phyloP scores from a whole-genome alignment of 495 filamentous ascomycete genomes.

The Lichenothelia convexa region DNA sequence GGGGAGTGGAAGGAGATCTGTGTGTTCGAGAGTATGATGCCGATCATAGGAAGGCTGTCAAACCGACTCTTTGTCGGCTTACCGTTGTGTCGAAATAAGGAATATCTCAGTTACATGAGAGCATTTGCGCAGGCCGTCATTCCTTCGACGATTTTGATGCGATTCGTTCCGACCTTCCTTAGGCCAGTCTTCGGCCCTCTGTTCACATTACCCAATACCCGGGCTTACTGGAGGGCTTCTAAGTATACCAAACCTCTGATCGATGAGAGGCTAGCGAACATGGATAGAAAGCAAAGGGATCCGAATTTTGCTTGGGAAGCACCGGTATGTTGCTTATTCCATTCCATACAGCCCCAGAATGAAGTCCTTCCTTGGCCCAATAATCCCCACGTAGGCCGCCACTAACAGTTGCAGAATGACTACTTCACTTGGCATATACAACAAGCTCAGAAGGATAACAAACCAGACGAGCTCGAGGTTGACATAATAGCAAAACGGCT shows the following conservation, averaged over 20 bases:
- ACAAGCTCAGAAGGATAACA: slow-evolving; percentile 1
- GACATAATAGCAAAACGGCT: slow-evolving; percentile 7
- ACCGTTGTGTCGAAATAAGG: slow-evolving; percentile 16
- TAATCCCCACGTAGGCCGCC: too few species aligned
- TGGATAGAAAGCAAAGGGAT: background rate
- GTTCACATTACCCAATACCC: background rate
- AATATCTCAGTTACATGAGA: slow-evolving; percentile 2
- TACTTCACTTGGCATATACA: slow-evolving; percentile 5
- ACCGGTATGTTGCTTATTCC: too few species aligned
- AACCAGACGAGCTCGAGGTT: background rate
- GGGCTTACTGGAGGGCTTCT: slow-evolving; percentile 6
- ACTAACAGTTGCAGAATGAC: too few species aligned
- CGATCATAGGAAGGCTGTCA: slow-evolving; percentile 18
- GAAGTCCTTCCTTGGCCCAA: too few species aligned
- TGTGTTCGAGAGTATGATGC: slow-evolving; percentile 16
- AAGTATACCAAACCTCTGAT: slow-evolving; percentile 16
- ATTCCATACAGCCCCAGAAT: too few species aligned
- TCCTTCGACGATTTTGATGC: background rate
- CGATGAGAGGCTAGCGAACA: background rate
- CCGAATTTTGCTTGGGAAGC: background rate
- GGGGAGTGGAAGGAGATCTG: slow-evolving; percentile 16
- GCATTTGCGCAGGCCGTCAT: background rate
- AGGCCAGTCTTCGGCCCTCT: slow-evolving; percentile 8
- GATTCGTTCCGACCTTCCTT: slow-evolving; percentile 2
- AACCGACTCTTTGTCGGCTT: slow-evolving; percentile 25